Evolutionary conservation across 768 basidiomycete genomes (phyloP).

Genomic region (Tephrocybe sp.): DNA sequence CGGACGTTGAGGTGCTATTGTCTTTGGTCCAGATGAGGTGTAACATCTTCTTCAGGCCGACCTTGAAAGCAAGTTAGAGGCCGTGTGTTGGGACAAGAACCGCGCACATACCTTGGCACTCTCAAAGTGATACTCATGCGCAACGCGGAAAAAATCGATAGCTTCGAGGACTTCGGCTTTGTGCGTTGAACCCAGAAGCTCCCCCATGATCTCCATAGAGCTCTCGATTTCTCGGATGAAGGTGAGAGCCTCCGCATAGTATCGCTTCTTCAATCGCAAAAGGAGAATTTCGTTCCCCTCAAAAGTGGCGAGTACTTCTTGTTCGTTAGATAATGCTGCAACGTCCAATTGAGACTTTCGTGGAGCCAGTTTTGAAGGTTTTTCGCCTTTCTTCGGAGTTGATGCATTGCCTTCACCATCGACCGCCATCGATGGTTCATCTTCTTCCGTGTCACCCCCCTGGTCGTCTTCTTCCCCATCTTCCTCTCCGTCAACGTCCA

Average conservation of each 20-base stretch:
- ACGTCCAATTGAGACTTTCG: constrained; percentile 74
- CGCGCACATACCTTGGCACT: constrained; percentile 57
- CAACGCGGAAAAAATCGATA: constrained; percentile 87
- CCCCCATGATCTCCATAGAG: constrained; percentile 69
- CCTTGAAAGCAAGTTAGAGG: constrained; percentile 35
- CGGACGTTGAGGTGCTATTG: constrained; percentile 68
- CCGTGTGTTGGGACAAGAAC: background rate
- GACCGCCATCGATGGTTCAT: constrained; percentile 29
- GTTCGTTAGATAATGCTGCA: constrained; percentile 62
- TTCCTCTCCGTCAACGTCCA: constrained; percentile 54
- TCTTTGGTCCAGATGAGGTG: constrained; percentile 98
- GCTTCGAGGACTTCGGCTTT: constrained; percentile 81
- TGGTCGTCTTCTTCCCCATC: constrained; percentile 36
- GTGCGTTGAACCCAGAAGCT: constrained; percentile 82
- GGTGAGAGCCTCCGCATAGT: constrained; percentile 78
- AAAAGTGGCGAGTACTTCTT: constrained; percentile 66
- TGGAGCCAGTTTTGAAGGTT: constrained; percentile 45
- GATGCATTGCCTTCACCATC: constrained; percentile 36
- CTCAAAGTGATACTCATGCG: constrained; percentile 77
- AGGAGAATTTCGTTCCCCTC: constrained; percentile 64
- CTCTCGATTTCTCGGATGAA: constrained; percentile 67
- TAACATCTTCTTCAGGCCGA: constrained; percentile 92
- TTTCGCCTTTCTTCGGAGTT: constrained; percentile 38
- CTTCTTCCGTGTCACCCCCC: constrained; percentile 30
- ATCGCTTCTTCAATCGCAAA: constrained; percentile 76